Conservation (phyloP, 306 rosid species). For the Fagus sylvatica region DNA sequence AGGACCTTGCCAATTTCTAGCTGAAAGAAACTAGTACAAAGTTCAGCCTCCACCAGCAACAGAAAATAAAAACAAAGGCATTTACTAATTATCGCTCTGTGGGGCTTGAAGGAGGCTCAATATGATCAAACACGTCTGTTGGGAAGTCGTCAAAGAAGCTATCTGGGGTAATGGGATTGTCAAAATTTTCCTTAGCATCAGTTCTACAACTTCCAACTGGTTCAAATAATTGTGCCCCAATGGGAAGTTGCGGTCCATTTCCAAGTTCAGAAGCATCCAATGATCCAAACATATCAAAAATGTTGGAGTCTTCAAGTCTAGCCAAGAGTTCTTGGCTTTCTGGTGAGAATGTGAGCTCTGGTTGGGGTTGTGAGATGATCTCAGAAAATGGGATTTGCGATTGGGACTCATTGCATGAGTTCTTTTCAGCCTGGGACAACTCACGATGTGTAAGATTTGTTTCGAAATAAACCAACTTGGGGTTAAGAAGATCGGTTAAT, state of each 20-base stretch:
- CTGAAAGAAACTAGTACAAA: not conserved
- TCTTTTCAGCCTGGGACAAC: conserved; percentile 31
- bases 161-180: conserved; percentile 28
- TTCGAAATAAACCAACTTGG: conserved; percentile 32
- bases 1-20: not conserved
- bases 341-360: conserved; percentile 45
- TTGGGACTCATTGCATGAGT: conserved; percentile 28
- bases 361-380: conserved; percentile 32
- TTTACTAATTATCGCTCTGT: conserved; percentile 34
- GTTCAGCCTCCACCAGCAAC: not conserved
- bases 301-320: conserved; percentile 40
- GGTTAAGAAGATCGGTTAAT: conserved; percentile 51
- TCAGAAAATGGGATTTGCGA: conserved; percentile 37
- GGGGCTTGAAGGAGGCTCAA: conserved; percentile 48
- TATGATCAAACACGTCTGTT: conserved; percentile 56
- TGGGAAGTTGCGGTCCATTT: conserved; percentile 31
- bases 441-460: conserved; percentile 36
- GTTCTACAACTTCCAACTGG: conserved; percentile 41
- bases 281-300: conserved; percentile 39
- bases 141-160: conserved; percentile 79
- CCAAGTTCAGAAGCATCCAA: conserved; percentile 45
- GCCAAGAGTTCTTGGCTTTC: conserved; percentile 45
- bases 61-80: not conserved
- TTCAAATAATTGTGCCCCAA: conserved; percentile 43
- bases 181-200: conserved; percentile 32